These are phyloP conservation scores for Boletus bicolor DNA, from an alignment of 768 basidiomycete species.

Conservation along the genomic window DNA sequence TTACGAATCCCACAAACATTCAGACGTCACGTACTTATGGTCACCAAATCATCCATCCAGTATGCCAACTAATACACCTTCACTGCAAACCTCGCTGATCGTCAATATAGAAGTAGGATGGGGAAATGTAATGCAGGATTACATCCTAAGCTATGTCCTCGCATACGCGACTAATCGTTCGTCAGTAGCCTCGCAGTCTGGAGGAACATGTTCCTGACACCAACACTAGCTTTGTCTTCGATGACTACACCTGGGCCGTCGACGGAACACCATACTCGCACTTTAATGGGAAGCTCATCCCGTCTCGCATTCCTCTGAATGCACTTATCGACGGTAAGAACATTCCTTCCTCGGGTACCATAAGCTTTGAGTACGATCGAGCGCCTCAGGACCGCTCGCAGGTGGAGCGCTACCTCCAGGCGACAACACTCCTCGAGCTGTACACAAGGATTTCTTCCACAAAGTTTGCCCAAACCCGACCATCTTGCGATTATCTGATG, in stretches of 20 bases:
- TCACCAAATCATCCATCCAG: neutral
- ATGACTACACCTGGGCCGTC: neutral
- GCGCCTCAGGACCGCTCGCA: neutral
- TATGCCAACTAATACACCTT: neutral
- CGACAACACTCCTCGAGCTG: neutral
- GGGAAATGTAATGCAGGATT: conserved; percentile 1
- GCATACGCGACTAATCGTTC: conserved; percentile 1
- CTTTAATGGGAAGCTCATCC: neutral
- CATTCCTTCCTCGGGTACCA: neutral
- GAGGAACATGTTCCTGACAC: neutral
- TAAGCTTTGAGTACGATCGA: neutral
- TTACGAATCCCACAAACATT: neutral
- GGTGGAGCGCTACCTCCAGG: neutral
- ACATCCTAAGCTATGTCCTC: neutral
- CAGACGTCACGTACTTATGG: neutral
- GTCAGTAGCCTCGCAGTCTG: neutral
- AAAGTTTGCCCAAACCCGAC: neutral
- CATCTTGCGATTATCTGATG: conserved; percentile 1
- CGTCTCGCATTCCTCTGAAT: neutral
- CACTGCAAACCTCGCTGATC: neutral
- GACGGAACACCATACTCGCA: neutral
- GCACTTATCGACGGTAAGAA: neutral
- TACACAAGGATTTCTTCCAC: conserved; percentile 1
- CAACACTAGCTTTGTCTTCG: neutral
- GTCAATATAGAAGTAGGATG: neutral